A percentile compares a stretch with the other conserved stretches of the same genome.
phyloP scores from a whole-genome alignment of 139 green algal genomes.

The Trebouxia sp. region DNA sequence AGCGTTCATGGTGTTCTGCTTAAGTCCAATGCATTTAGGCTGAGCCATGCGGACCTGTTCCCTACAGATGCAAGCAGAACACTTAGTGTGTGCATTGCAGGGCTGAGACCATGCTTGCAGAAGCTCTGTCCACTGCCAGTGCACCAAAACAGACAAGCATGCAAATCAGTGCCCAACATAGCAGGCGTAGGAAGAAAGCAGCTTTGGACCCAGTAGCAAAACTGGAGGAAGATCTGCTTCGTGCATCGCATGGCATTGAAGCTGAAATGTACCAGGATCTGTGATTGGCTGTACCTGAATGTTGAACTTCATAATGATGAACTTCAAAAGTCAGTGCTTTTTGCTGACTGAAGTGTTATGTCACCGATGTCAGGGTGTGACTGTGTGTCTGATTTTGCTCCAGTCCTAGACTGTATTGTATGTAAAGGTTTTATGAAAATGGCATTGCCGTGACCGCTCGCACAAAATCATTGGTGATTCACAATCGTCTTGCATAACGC shows the following conservation, averaged over 20 bases:
- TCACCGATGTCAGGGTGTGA: too few species aligned
- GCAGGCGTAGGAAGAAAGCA: not conserved
- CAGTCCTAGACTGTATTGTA: too few species aligned
- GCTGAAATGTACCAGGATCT: slow-evolving; percentile 12
- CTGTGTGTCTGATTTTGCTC: too few species aligned
- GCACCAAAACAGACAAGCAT: not conserved
- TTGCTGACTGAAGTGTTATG: too few species aligned
- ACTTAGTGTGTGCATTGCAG: not conserved
- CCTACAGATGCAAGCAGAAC: not conserved
- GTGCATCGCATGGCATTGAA: slow-evolving; percentile 26
- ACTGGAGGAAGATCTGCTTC: slow-evolving; percentile 5
- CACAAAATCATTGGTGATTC: too few species aligned
- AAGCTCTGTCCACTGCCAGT: not conserved
- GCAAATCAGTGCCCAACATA: not conserved
- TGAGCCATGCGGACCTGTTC: not conserved
- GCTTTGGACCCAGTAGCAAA: not conserved
- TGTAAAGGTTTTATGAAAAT: too few species aligned
- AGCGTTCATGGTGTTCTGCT: not conserved
- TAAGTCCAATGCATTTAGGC: too few species aligned
- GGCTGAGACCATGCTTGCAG: slow-evolving; percentile 22
- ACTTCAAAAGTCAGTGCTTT: too few species aligned
- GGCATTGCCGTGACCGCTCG: too few species aligned
- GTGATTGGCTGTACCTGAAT: not conserved
- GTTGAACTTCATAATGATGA: too few species aligned
- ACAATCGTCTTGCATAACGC: too few species aligned